A percentile compares a stretch with the other conserved stretches of the same genome.
Conservation (phyloP, 73 alveolate species). For the Paramecium primaurelia region DNA sequence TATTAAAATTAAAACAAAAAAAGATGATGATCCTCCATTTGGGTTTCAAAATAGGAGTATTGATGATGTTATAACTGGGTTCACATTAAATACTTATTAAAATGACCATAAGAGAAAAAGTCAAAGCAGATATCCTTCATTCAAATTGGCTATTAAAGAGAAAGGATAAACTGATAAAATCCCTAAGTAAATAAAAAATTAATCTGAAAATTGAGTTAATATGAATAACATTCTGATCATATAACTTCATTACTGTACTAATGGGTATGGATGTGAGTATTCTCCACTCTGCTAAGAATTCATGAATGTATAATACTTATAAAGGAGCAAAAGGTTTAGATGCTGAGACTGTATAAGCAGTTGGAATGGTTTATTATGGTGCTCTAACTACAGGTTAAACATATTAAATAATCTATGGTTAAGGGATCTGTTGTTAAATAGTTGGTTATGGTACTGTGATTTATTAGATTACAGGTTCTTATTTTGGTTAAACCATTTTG, state of each 20-base stretch:
- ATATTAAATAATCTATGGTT: not conserved
- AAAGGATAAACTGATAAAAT: not conserved
- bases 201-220: conserved; percentile 27
- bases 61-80: not conserved
- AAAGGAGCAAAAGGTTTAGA: not conserved
- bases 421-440: not conserved
- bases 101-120: conserved; percentile 32
- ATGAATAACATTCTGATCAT: conserved; percentile 44
- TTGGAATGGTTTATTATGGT: not conserved
- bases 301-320: not conserved
- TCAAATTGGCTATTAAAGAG: not conserved
- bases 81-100: not conserved
- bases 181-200: not conserved
- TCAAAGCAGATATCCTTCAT: conserved; percentile 27
- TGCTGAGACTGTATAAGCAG: not conserved
- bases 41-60: not conserved
- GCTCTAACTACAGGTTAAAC: not conserved
- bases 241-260: not conserved
- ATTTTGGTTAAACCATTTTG: not conserved
- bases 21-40: conserved; percentile 3
- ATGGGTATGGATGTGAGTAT: not conserved
- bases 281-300: not conserved
- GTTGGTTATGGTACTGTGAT: not conserved
- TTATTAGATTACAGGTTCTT: not conserved
- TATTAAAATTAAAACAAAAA: not conserved